Percentiles rank a stretch among this genome's conserved stretches.
These are phyloP conservation scores for Pestalotiopsis sp. DNA, from an alignment of 2,329 filamentous ascomycete genomes.

Conservation along the genomic window DNA sequence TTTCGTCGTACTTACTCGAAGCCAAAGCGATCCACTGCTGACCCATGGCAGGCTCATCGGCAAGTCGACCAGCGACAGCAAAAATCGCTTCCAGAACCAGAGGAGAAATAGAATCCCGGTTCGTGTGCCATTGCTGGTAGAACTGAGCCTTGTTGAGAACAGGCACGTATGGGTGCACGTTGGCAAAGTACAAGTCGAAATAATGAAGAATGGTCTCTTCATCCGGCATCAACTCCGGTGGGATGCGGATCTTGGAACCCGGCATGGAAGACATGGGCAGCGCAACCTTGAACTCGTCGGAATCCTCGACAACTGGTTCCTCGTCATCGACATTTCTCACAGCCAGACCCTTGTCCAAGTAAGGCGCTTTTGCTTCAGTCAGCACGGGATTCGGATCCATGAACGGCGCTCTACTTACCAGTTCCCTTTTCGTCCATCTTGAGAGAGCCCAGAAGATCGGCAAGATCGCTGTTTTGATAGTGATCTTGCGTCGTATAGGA, in stretches of 20 bases:
- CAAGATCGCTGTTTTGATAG: constrained; percentile 67
- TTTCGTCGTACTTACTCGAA: constrained; percentile 59
- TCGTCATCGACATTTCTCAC: constrained; percentile 51
- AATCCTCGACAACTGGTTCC: constrained; percentile 67
- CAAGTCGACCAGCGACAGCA: constrained; percentile 81
- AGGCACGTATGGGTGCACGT: constrained; percentile 91
- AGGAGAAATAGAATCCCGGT: constrained; percentile 83
- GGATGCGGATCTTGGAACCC: constrained; percentile 82
- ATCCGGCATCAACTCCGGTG: constrained; percentile 88
- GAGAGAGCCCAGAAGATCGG: constrained; percentile 81
- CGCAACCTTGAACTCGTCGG: constrained; percentile 72
- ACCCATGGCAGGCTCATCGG: constrained; percentile 81
- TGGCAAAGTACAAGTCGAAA: constrained; percentile 86
- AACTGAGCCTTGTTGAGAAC: constrained; percentile 82
- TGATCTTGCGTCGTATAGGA: constrained; percentile 66
- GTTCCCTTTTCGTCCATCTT: constrained; percentile 87
- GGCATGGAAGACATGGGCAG: constrained; percentile 71
- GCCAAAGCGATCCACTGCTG: constrained; percentile 93
- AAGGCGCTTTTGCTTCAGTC: constrained; percentile 64
- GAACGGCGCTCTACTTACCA: constrained; percentile 58
- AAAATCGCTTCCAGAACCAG: constrained; percentile 89
- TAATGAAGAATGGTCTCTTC: constrained; percentile 82
- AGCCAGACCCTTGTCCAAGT: constrained; percentile 68
- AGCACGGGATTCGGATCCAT: constrained; percentile 12
- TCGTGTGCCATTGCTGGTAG: constrained; percentile 87